Base-by-base conservation (phyloP, 345 rosid genomes). In the Salix brachista region DNA sequence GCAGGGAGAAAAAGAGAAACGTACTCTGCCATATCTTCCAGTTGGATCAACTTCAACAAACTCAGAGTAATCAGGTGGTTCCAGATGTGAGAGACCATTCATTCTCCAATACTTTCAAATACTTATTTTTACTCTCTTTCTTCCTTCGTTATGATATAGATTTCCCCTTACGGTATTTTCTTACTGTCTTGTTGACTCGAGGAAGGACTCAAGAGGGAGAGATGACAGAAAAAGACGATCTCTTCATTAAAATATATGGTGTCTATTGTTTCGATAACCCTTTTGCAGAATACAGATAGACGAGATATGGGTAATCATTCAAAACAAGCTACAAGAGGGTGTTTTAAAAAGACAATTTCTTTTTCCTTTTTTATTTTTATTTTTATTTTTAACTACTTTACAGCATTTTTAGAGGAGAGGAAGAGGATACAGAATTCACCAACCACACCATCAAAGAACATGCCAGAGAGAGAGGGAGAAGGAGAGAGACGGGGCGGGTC, bases 1-100 rank as follows among this genome's bases (percentile, higher is more conserved):
- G 52, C 25, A 64, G 26, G 69, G 66, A 80, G 67, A 26, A 18
- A 81, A 36, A 72, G 67, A 73, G 71, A 67, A 58, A 18, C 56
- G 44, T 89, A 95, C 99, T 76, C 98, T 89, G 84, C 98, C 97
- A 82, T 95, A 95, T 95, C 99, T 91, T 84, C 99, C 94, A 70
- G 94, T 82, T 60, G 99, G 99, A 90, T 96, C 99, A 86, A 92
- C 91, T 85, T 96, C 99, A 80, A 93, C 94, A 88, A 88, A 96
- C 78, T 91, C 96, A 77, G 88, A 82, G 81, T 62, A 66, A 62
- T 89, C 96, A 70, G 78, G 73, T 61, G 77, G 72, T 61, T 88
- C 91, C 67, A 75, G 83, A 78, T 73, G 85, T 69, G 79, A 74
- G 64, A 87, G 87, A 83, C 88, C 89, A 79, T 88, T 91, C 98